phyloP scores from a whole-genome alignment of 495 filamentous ascomycete genomes.

The Aspergillus carlsbadensis region DNA sequence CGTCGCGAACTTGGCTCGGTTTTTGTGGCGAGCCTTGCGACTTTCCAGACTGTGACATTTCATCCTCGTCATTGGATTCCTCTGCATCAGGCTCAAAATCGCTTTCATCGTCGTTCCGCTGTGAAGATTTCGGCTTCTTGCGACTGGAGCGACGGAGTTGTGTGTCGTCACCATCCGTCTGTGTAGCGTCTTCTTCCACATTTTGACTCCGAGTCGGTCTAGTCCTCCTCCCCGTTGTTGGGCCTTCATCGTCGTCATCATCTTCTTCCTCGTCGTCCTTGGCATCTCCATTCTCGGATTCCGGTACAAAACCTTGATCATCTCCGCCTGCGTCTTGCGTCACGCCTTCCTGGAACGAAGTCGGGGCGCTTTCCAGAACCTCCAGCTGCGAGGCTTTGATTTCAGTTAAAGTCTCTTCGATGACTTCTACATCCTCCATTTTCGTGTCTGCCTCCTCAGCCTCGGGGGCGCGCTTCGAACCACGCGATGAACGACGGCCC shows the following conservation, averaged over 20 bases:
- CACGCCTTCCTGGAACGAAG: constrained; percentile 34
- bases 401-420: constrained; percentile 31
- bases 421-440: constrained; percentile 34
- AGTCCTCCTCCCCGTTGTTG: constrained; percentile 53
- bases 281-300: constrained; percentile 47
- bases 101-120: constrained; percentile 72
- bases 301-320: constrained; percentile 50
- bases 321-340: constrained; percentile 30
- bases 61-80: constrained; percentile 62
- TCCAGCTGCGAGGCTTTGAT: constrained; percentile 40
- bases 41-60: constrained; percentile 49
- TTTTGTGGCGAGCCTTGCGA: constrained; percentile 45
- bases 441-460: constrained; percentile 43
- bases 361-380: constrained; percentile 42
- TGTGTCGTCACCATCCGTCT: constrained; percentile 34
- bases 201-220: constrained; percentile 39
- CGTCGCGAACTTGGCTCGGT: constrained; percentile 36
- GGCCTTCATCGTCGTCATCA: constrained; percentile 69
- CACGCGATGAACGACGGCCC: constrained; percentile 56
- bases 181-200: constrained; percentile 23
- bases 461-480: constrained; percentile 55
- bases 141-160: constrained; percentile 46
- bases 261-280: constrained; percentile 50
- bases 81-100: constrained; percentile 83
- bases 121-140: constrained; percentile 48